A percentile compares a stretch with the other conserved stretches of the same genome.
Evolutionary conservation across 345 rosid species (phyloP).

Genomic region (Syzygium oleosum): DNA sequence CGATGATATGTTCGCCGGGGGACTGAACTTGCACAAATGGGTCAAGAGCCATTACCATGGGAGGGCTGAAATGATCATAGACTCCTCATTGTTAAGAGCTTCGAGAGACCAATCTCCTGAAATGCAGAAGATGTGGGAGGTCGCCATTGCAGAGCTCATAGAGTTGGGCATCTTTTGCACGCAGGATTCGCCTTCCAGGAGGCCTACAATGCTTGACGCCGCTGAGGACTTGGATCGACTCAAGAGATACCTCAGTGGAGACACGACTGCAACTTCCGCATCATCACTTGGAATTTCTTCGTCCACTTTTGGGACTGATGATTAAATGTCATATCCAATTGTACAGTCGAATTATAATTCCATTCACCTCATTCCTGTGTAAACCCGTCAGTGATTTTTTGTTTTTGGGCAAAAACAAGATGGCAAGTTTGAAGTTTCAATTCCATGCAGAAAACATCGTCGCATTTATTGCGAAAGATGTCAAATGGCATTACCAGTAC

Average conservation of each 20-base stretch:
- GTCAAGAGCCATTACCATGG: constrained; percentile 29
- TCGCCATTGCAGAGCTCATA: constrained; percentile 28
- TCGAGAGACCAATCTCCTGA: constrained; percentile 28
- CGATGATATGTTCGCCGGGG: constrained; percentile 34
- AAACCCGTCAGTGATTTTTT: background rate
- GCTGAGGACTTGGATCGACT: constrained; percentile 47
- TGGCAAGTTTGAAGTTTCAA: background rate
- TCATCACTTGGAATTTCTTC: constrained; percentile 49
- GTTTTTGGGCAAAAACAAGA: background rate
- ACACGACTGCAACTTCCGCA: constrained; percentile 35
- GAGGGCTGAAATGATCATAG: constrained; percentile 31
- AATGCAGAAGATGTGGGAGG: constrained; percentile 43
- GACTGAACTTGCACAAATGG: constrained; percentile 41
- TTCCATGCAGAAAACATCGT: background rate
- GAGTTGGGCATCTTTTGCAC: constrained; percentile 57
- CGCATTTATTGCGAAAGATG: background rate
- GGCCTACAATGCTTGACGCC: constrained; percentile 55
- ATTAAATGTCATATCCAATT: background rate
- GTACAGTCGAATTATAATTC: background rate
- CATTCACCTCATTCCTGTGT: background rate
- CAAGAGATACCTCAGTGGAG: constrained; percentile 43
- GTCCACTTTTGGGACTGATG: constrained; percentile 24
- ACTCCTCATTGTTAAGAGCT: constrained; percentile 31
- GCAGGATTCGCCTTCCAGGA: constrained; percentile 36
- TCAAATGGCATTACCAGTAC: background rate